A percentile compares a stretch with the other conserved stretches of the same genome.
Conservation (phyloP, 2,329 filamentous ascomycete genomes). For the Cordyceps fumosorosea region DNA sequence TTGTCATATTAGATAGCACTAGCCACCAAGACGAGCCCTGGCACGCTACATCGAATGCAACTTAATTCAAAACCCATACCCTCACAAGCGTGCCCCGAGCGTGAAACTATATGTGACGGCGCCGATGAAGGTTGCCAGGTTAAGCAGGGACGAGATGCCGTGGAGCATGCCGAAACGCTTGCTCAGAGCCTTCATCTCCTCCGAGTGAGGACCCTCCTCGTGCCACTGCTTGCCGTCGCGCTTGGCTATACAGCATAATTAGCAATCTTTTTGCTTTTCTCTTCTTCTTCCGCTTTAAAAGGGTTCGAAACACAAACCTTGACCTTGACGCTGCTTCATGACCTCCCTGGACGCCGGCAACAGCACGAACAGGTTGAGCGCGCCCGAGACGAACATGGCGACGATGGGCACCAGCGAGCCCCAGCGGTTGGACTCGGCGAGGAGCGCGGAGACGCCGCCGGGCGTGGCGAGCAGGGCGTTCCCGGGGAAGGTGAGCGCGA, state of each 20-base stretch:
- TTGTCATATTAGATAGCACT: not conserved
- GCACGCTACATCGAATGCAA: not conserved
- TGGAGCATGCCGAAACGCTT: slow-evolving; percentile 74
- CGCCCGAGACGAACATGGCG: slow-evolving; percentile 62
- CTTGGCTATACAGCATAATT: slow-evolving; percentile 49
- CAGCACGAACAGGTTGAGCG: slow-evolving; percentile 64
- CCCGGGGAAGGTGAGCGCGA: slow-evolving; percentile 78
- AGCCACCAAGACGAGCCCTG: not conserved
- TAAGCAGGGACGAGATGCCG: slow-evolving; percentile 72
- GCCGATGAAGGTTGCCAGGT: slow-evolving; percentile 62
- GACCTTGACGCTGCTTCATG: slow-evolving; percentile 70
- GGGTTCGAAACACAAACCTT: slow-evolving; percentile 50
- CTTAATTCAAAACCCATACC: not conserved
- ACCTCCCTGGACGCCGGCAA: slow-evolving; percentile 68
- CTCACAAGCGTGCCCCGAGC: slow-evolving; percentile 46
- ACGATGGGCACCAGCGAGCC: slow-evolving; percentile 62
- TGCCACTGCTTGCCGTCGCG: slow-evolving; percentile 84
- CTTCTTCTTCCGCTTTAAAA: not conserved
- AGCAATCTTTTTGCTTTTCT: not conserved
- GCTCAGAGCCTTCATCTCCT: slow-evolving; percentile 77
- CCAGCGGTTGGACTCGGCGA: slow-evolving; percentile 55
- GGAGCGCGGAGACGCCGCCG: slow-evolving; percentile 46
- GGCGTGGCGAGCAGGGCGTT: slow-evolving; percentile 41
- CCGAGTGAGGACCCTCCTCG: slow-evolving; percentile 70
- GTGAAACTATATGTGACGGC: slow-evolving; percentile 73